Evolutionary conservation across 306 rosid species (phyloP).

Genomic region (Castanea mollissima): DNA sequence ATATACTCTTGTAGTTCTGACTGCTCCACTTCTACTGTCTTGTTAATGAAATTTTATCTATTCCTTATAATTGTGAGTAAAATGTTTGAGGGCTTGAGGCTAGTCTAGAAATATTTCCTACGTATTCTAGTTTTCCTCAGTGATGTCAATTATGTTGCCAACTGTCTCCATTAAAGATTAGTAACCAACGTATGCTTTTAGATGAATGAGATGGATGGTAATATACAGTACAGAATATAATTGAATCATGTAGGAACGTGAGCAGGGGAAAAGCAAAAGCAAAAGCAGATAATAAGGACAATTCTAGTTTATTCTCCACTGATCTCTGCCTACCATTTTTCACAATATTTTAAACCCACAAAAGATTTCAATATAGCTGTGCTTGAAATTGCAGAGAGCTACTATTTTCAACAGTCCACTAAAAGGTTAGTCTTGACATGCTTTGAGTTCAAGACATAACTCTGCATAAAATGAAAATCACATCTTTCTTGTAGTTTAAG

Average conservation of each 20-base stretch:
- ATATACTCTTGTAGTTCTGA: neutral
- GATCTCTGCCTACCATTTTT: conserved; percentile 11
- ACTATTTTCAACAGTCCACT: no score
- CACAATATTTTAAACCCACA: neutral
- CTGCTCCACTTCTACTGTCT: neutral
- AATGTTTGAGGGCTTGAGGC: neutral
- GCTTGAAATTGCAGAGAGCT: no score
- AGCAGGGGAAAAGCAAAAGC: neutral
- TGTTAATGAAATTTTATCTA: neutral
- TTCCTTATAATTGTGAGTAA: neutral
- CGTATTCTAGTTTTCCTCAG: neutral
- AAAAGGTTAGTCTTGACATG: no score
- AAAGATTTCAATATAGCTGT: neutral
- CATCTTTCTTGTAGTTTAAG: neutral
- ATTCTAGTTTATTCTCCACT: conserved; percentile 20
- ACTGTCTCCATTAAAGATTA: neutral
- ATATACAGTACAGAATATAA: neutral
- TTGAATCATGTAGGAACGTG: neutral
- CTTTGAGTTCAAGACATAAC: neutral
- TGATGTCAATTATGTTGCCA: neutral
- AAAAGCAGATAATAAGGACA: neutral
- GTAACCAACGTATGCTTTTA: neutral
- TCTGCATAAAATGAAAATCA: neutral
- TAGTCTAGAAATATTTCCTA: neutral
- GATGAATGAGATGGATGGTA: neutral